Percentiles rank a stretch among this genome's conserved stretches.
Evolutionary conservation across 2,329 filamentous ascomycete species (phyloP).

Genomic region (Colletotrichum sp.): DNA sequence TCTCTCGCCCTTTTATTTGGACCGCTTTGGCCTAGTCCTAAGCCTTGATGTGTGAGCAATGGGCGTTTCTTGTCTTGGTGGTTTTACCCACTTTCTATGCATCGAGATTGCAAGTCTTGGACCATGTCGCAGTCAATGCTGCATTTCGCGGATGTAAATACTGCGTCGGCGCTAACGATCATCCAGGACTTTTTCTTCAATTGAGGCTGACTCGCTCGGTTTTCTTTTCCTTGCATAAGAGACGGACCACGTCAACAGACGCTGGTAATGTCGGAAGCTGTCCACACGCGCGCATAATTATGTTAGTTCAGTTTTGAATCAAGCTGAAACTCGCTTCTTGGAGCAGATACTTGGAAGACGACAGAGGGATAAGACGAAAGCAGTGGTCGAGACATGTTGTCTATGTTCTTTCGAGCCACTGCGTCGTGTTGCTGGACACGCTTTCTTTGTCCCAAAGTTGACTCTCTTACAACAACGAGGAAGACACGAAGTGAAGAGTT

Average conservation of each 20-base stretch:
- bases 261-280: not conserved
- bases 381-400: rapidly evolving
- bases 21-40: not conserved
- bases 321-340: not conserved
- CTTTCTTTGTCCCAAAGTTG: too few species aligned
- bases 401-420: not conserved
- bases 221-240: too few species aligned
- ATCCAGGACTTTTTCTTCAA: not conserved
- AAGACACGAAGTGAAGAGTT: too few species aligned
- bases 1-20: not conserved
- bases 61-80: not conserved
- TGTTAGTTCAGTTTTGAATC: not conserved
- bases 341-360: not conserved
- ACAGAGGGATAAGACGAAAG: not conserved
- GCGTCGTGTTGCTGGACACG: not conserved
- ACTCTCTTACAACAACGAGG: too few species aligned
- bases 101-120: not conserved
- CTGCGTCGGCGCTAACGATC: not conserved
- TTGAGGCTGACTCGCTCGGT: too few species aligned
- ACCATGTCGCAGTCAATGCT: not conserved
- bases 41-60: not conserved
- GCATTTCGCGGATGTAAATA: not conserved
- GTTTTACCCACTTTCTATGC: not conserved
- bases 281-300: not conserved
- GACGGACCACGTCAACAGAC: too few species aligned